Base-by-base conservation (phyloP, 768 basidiomycete species). In the Tricholoma bakamatsutake region DNA sequence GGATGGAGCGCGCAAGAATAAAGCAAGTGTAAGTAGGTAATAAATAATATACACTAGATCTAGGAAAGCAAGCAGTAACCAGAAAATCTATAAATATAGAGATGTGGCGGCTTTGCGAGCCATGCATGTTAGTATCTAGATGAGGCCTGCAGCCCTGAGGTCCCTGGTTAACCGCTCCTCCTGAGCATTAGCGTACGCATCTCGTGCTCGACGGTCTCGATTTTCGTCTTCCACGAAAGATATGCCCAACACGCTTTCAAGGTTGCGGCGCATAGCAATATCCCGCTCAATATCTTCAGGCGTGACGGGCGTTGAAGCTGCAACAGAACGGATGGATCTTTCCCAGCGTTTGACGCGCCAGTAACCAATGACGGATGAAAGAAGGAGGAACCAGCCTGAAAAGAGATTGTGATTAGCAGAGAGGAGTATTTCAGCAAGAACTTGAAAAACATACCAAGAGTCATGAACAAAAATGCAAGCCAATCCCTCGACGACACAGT, bases 381-480 rank as follows among this genome's bases (percentile, higher is more conserved):
- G 76, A 31, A 98, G 76, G 21, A 98, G 76, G 78, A 96, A 93
- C 94, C 94, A 97, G 11, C 93, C 87, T 89, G 55, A 30, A 37
- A 49, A 40, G 31, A 39, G 59, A 15, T 17, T 40, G 43, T 12
- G 37, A n/a, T 59, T 18, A 40, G 48, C 40, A 45, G 34, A 46
- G 27, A 13, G 11, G 34, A 9, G 11, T 15, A 58, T 37, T 17
- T 27, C 28, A 54, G 52, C 31, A 18, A 17, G 24, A 15, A 57
- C 40, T 17, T 49, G 24, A 10, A 15, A 43, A 24, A 62, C 76
- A 52, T 48, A 87, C 87, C 95, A 45, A 94, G 62, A 1, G 88
- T 90, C 89, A 98, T 96, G 66, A 98, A 80, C 53, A 95, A 69
- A 73, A 97, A 93, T 2, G 93, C 86, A 43, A 98, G 70, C 92